These are phyloP conservation scores for Nicotiana paniculata DNA, from an alignment of 257 asterid genomes.

Conservation along the genomic window DNA sequence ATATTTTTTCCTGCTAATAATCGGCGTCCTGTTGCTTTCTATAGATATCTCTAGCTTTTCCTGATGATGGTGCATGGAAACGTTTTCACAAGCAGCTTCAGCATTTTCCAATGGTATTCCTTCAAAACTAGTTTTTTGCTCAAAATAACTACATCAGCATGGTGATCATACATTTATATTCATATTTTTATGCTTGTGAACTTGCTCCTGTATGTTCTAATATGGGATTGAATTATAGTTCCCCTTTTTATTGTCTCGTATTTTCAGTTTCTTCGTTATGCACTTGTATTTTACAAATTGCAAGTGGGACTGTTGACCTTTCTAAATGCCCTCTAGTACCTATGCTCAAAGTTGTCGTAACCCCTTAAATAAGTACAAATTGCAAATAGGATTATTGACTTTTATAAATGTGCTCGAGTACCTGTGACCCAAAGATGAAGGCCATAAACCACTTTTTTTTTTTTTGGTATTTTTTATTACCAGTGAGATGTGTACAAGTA, in stretches of 20 bases:
- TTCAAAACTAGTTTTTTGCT: slow-evolving; percentile 9
- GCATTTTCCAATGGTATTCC: slow-evolving; percentile 89
- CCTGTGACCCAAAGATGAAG: background rate
- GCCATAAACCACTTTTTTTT: background rate
- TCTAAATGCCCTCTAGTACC: background rate
- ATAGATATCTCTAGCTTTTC: slow-evolving; percentile 92
- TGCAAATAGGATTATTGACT: slow-evolving; percentile 1
- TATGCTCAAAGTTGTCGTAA: background rate
- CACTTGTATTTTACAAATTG: background rate
- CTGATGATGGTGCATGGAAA: slow-evolving; percentile 99
- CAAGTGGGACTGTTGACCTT: background rate
- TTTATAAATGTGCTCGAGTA: background rate
- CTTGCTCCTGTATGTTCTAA: background rate
- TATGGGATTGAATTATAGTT: background rate
- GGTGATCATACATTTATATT: background rate
- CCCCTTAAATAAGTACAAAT: background rate
- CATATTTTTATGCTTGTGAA: background rate
- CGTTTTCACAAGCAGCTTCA: slow-evolving; percentile 98
- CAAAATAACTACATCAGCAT: background rate
- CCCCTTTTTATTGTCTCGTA: background rate
- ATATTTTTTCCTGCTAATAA: background rate
- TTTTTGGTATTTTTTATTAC: no score
- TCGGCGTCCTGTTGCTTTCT: slow-evolving; percentile 7
- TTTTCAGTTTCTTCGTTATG: background rate
- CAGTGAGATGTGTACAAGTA: no score